Base-by-base conservation (phyloP, 78 protist genomes). In the Dictyostelium firmibasis region DNA sequence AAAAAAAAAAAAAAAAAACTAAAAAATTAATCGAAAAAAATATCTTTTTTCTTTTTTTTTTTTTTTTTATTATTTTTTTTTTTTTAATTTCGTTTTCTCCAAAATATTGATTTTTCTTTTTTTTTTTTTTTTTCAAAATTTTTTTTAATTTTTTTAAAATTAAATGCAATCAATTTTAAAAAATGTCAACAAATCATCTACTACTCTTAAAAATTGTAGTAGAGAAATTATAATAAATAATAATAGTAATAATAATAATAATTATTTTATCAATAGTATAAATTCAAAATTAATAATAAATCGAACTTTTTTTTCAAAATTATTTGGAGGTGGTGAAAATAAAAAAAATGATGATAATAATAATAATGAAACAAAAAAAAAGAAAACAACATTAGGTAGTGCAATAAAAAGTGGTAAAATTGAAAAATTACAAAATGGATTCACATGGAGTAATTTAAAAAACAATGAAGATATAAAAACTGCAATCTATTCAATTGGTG, bases 401-500 rank as follows among this genome's bases (percentile, higher is more conserved):
- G 67, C 41, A 11, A 57, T 57, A 2, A 60, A 60, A 29, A 16
- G 31, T 20, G 29, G n/a, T 13, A 35, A 60, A 33, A 35, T 35
- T 82, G 27, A 29, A 20, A 70, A 31, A 31, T 13, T 82, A 20
- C 9, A 23, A 36, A 13, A 31, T n/a, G 69, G 27, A 36, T 86
- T 74, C 33, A 57, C 18, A 13, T 76, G 91, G 47, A 72, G 35
- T 31, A 4, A 53, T 27, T 70, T 70, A 70, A 31, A 70, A 74
- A 13, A 47, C 3, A 11, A 74, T 70, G 31, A 74, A 9, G 82
- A 85, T 33, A 27, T 38, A n/a, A 31, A 85, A 75, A 87, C 93
- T 9, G 93, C 85, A 33, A 85, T 87, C 16, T 87, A 87, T 78
- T 78, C 93, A 36, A 78, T 87, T 35, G 93, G 93, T 38, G 50